Percentiles rank a stretch among this genome's conserved stretches.
These are phyloP conservation scores for Cyclocybe aegerita DNA, from an alignment of 768 basidiomycete species.

Conservation along the genomic window DNA sequence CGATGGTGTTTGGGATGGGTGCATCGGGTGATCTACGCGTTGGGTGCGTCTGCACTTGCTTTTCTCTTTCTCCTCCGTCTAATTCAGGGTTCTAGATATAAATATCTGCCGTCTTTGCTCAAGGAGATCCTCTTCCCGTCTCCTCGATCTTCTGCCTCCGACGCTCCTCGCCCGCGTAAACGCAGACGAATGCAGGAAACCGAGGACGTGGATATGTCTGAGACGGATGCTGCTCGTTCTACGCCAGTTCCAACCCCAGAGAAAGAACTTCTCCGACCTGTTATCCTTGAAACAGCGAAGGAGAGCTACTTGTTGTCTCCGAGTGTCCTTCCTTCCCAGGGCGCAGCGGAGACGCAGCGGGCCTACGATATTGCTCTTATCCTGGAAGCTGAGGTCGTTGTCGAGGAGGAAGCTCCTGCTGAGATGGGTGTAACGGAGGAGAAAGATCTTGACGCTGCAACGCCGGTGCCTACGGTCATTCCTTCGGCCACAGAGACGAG, in stretches of 20 bases:
- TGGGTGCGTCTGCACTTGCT: conserved; percentile 37
- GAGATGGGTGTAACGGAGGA: background rate
- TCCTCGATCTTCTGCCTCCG: conserved; percentile 10
- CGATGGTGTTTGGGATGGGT: conserved; percentile 47
- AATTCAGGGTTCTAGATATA: conserved; percentile 37
- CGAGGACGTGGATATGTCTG: conserved; percentile 26
- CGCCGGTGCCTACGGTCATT: background rate
- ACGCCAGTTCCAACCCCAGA: conserved; percentile 3
- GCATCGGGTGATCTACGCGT: conserved; percentile 35
- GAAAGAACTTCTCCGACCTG: conserved; percentile 18
- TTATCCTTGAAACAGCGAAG: conserved; percentile 40
- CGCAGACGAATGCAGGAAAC: conserved; percentile 25
- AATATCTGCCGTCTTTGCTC: conserved; percentile 47
- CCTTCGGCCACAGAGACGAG: background rate
- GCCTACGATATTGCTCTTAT: conserved; percentile 39
- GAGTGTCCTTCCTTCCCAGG: conserved; percentile 13
- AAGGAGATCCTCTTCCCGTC: conserved; percentile 45
- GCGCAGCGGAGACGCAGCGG: conserved; percentile 9
- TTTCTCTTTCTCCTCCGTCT: background rate
- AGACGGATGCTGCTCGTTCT: conserved; percentile 7
- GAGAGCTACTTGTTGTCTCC: conserved; percentile 40
- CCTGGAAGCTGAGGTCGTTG: conserved; percentile 30
- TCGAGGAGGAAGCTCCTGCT: conserved; percentile 20
- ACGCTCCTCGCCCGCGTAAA: conserved; percentile 32
- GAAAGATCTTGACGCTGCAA: background rate